Conservation (phyloP, 345 rosid species). For the Geranium rotundifolium region DNA sequence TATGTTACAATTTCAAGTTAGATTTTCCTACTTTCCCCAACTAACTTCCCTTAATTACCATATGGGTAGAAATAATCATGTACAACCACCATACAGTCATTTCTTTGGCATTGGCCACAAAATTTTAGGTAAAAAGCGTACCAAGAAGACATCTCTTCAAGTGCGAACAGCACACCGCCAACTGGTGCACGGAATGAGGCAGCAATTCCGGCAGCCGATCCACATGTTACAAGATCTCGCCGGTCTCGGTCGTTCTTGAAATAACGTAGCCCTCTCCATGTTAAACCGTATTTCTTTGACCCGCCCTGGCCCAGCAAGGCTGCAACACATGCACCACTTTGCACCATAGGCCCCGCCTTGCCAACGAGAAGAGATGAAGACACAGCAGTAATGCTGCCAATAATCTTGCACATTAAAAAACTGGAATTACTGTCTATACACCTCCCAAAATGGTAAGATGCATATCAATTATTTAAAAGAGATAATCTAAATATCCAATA, state of each 20-base stretch:
- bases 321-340: constrained; percentile 90
- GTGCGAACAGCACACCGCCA: constrained; percentile 80
- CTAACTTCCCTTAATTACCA: too few relatives aligned
- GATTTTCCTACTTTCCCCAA: too few relatives aligned
- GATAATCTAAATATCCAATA: neutral
- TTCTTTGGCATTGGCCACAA: neutral
- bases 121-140: constrained; percentile 13
- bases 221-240: constrained; percentile 88
- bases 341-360: constrained; percentile 96
- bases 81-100: neutral
- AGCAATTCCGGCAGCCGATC: constrained; percentile 94
- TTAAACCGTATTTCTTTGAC: constrained; percentile 60
- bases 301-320: constrained; percentile 86
- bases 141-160: constrained; percentile 98
- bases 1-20: too few relatives aligned
- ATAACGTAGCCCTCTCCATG: constrained; percentile 72
- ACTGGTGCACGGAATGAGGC: constrained; percentile 90
- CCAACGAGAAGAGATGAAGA: constrained; percentile 84
- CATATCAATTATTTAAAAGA: neutral
- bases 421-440: neutral
- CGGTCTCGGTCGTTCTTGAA: constrained; percentile 83
- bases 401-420: constrained; percentile 34
- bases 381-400: constrained; percentile 82
- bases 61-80: neutral
- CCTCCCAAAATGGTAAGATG: neutral